phyloP scores from a whole-genome alignment of 306 rosid genomes.

The Ormosia emarginata region DNA sequence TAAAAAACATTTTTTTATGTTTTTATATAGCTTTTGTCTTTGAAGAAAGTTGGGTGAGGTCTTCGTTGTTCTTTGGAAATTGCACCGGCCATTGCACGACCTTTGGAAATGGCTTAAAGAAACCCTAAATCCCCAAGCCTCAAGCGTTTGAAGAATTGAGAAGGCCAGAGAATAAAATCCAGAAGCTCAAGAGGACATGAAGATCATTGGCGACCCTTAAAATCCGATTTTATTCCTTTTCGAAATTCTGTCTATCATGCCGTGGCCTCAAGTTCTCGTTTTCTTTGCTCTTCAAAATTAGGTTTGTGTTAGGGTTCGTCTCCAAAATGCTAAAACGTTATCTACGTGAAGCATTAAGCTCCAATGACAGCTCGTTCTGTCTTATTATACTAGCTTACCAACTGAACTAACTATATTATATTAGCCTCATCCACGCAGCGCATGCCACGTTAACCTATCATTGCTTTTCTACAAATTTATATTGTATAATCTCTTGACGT shows the following conservation, averaged over 20 bases:
- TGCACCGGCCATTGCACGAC: conserved; percentile 88
- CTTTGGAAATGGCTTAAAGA: conserved; percentile 29
- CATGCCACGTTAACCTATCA: not conserved
- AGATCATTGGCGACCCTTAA: not conserved
- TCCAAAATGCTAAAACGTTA: not conserved
- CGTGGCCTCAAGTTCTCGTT: not conserved
- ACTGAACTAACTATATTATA: not conserved
- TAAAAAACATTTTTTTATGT: too few relatives aligned
- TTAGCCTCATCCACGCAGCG: not conserved
- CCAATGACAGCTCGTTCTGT: conserved; percentile 20
- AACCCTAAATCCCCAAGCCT: not conserved
- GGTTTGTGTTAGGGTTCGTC: not conserved
- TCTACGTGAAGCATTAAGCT: not conserved
- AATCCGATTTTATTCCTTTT: conserved; percentile 58
- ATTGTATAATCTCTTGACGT: not conserved
- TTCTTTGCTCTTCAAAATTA: not conserved
- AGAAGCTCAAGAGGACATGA: conserved; percentile 20
- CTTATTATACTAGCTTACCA: conserved; percentile 18
- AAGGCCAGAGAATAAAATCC: conserved; percentile 47
- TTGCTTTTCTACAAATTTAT: not conserved
- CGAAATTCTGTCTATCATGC: conserved; percentile 17
- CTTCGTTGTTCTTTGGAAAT: conserved; percentile 26
- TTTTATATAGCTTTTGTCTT: not conserved
- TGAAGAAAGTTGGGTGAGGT: conserved; percentile 37
- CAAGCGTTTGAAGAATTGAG: not conserved